Conservation (phyloP, 140 eudicot species). For the Flaveria floridana region DNA sequence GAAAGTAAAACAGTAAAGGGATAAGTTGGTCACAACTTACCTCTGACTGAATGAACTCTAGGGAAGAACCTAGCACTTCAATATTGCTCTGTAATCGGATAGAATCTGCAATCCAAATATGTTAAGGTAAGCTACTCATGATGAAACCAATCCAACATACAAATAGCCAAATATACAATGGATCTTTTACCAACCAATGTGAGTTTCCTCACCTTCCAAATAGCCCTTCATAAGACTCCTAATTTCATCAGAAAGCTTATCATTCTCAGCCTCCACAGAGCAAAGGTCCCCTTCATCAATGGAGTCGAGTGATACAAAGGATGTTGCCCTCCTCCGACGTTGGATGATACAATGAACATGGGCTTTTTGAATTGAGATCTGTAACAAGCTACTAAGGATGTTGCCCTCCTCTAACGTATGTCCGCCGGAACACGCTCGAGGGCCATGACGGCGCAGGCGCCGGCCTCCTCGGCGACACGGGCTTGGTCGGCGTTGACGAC, state of each 20-base stretch:
- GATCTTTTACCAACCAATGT: background rate
- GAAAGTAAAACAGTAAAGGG: background rate
- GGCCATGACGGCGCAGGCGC: constrained; percentile 48
- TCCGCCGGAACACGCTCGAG: constrained; percentile 48
- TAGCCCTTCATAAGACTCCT: constrained; percentile 42
- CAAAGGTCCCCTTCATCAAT: too few relatives aligned
- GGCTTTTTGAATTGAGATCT: too few relatives aligned
- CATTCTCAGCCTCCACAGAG: constrained; percentile 51
- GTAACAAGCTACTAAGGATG: too few relatives aligned
- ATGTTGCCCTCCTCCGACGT: too few relatives aligned
- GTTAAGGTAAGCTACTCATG: constrained; percentile 12
- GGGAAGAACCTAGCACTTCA: constrained; percentile 46
- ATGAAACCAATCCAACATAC: background rate
- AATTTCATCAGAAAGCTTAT: constrained; percentile 37
- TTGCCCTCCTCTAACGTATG: too few relatives aligned
- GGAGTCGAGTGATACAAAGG: too few relatives aligned
- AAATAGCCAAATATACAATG: background rate
- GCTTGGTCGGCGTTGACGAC: constrained; percentile 39
- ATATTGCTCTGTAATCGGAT: constrained; percentile 45
- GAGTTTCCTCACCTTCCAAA: constrained; percentile 50
- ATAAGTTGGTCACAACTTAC: constrained; percentile 35
- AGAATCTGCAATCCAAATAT: constrained; percentile 43
- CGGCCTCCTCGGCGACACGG: constrained; percentile 43
- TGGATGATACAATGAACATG: too few relatives aligned
- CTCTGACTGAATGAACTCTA: constrained; percentile 47